Percentiles rank a stretch among this genome's conserved stretches.
Evolutionary conservation across 1,284 basidiomycete species (phyloP).

Genomic region (Ceratobasidium sp.): DNA sequence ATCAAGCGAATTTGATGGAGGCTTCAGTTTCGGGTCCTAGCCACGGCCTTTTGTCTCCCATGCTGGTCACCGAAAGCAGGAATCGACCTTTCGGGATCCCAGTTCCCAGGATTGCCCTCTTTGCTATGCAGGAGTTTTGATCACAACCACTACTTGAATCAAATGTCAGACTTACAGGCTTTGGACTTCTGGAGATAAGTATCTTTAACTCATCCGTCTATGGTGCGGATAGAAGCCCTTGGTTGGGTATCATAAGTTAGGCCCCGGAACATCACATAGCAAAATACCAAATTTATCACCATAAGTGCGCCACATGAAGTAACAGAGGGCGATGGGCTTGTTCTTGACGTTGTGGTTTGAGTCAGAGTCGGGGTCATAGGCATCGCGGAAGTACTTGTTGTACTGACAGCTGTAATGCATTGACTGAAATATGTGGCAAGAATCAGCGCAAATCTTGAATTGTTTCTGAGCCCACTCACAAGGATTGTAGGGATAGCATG

Average conservation of each 20-base stretch:
- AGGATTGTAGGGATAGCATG: background rate
- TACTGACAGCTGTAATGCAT: background rate
- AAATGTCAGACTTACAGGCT: background rate
- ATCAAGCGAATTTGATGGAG: background rate
- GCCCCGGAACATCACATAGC: background rate
- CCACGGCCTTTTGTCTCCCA: no score
- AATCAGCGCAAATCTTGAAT: background rate
- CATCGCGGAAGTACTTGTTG: background rate
- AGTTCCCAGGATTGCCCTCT: background rate
- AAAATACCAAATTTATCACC: background rate
- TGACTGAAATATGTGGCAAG: background rate
- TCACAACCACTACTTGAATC: background rate
- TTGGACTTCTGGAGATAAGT: slow-evolving; percentile 6
- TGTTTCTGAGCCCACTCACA: background rate
- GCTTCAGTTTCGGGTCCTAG: background rate
- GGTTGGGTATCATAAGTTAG: background rate
- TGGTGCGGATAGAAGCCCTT: slow-evolving; percentile 6
- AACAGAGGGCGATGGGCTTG: background rate
- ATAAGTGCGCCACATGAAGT: background rate
- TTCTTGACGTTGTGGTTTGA: background rate
- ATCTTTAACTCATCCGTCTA: slow-evolving; percentile 20
- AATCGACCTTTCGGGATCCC: no score
- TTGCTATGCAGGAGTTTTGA: background rate
- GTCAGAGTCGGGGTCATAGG: background rate
- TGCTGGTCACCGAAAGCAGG: no score